These are phyloP conservation scores for Pythium folliculosum DNA, from an alignment of 352 stramenopile species.

Conservation along the genomic window DNA sequence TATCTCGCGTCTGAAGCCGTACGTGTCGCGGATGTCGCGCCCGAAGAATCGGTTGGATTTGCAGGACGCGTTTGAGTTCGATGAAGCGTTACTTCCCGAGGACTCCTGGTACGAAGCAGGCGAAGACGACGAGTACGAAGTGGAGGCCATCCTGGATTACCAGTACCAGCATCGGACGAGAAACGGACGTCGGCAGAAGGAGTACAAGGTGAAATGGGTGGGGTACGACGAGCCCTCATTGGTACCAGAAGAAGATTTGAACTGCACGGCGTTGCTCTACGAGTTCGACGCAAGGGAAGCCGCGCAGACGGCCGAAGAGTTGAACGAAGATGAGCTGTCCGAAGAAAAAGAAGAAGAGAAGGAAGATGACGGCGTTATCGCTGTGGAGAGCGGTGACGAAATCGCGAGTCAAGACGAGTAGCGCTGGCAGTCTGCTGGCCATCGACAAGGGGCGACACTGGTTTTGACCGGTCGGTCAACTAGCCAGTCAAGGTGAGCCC, in stretches of 20 bases:
- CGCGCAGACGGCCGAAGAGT: slow-evolving; percentile 6
- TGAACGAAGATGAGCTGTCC: background rate
- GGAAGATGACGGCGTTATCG: background rate
- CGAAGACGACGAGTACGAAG: slow-evolving; percentile 17
- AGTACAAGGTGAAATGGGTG: slow-evolving; percentile 33
- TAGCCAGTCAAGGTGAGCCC: too few species aligned
- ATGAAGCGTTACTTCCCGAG: slow-evolving; percentile 18
- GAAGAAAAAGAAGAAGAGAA: background rate
- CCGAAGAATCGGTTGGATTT: background rate
- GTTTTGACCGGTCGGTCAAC: too few species aligned
- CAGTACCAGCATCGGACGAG: background rate
- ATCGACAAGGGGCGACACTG: too few species aligned
- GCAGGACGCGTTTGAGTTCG: background rate
- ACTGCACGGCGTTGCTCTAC: slow-evolving; percentile 15
- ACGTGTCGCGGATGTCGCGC: background rate
- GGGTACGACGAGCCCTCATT: background rate
- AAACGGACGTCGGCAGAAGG: slow-evolving; percentile 21
- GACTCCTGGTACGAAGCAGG: slow-evolving; percentile 13
- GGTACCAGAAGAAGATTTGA: slow-evolving; percentile 18
- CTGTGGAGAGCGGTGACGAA: too few species aligned
- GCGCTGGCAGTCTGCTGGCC: too few species aligned
- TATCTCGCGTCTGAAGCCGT: slow-evolving; percentile 19
- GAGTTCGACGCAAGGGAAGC: slow-evolving; percentile 18
- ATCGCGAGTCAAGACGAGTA: too few species aligned
- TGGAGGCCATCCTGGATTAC: slow-evolving; percentile 16